phyloP scores from a whole-genome alignment of 2,329 filamentous ascomycete genomes.

The Bipolaris sorokiniana region DNA sequence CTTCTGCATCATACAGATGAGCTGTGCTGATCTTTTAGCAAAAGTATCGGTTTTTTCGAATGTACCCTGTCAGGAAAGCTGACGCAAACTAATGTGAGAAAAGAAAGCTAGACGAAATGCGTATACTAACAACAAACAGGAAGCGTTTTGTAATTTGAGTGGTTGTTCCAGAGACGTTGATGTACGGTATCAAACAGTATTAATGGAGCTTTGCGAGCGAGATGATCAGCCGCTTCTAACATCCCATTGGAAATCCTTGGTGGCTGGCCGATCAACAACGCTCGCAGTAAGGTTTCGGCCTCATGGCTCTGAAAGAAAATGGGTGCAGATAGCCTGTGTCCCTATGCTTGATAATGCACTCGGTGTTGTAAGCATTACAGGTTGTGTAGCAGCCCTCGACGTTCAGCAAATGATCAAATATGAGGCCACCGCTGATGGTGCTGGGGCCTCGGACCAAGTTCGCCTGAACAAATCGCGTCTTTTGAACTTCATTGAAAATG shows the following conservation, averaged over 20 bases:
- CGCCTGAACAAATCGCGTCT: conserved; percentile 1
- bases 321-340: conserved; percentile 6
- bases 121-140: not conserved
- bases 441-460: not conserved
- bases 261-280: not conserved
- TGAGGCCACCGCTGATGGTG: not conserved
- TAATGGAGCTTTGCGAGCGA: conserved; percentile 4
- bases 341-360: conserved; percentile 2
- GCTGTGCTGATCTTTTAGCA: not conserved
- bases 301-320: not conserved
- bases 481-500: conserved; percentile 4
- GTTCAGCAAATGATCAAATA: not conserved
- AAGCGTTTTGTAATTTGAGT: conserved; percentile 3
- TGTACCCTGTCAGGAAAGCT: not conserved
- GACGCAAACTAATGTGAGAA: conserved; percentile 4
- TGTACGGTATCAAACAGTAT: not conserved
- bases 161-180: not conserved
- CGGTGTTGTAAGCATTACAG: conserved; percentile 3
- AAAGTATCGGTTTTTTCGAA: conserved; percentile 7
- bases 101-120: not conserved
- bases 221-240: conserved; percentile 1
- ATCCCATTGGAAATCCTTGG: not conserved
- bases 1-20: not conserved
- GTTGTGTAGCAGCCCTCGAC: conserved; percentile 1
- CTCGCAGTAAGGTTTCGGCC: not conserved